Conservation (phyloP, 768 basidiomycete species). For the Coprinopsis marcescibilis region DNA sequence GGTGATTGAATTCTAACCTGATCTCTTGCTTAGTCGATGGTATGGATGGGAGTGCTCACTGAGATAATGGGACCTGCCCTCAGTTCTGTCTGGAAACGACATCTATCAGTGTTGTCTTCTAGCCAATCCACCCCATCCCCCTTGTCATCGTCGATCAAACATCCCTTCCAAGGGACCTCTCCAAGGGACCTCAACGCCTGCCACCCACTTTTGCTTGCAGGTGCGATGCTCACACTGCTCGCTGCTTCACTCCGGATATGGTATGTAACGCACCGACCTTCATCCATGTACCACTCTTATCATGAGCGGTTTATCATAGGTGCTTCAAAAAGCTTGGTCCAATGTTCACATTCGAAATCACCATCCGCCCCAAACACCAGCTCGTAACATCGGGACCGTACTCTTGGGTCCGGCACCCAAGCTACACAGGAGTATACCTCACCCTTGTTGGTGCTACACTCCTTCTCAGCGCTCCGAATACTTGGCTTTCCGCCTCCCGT, state of each 20-base stretch:
- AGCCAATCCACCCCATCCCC: background rate
- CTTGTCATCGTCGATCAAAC: background rate
- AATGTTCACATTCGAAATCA: conserved; percentile 41
- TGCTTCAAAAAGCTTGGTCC: conserved; percentile 34
- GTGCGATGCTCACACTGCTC: conserved; percentile 19
- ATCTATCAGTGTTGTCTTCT: background rate
- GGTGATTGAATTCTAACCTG: background rate
- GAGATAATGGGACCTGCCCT: conserved; percentile 1
- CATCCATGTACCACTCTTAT: background rate
- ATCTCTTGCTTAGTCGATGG: conserved; percentile 2
- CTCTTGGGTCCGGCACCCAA: conserved; percentile 38
- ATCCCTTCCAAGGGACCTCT: no score
- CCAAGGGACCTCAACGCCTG: no score
- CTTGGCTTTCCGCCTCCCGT: conserved; percentile 24
- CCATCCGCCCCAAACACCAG: conserved; percentile 33
- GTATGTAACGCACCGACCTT: conserved; percentile 16
- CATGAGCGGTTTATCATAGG: conserved; percentile 16
- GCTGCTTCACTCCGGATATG: conserved; percentile 26
- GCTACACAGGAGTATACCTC: conserved; percentile 36
- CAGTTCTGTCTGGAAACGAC: background rate
- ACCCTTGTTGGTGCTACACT: conserved; percentile 29
- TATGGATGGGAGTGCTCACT: conserved; percentile 1
- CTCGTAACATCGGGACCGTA: conserved; percentile 40
- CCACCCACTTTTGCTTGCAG: conserved; percentile 16
- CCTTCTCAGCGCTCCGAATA: conserved; percentile 26